Evolutionary conservation across 306 rosid species (phyloP).

Genomic region (Begonia loranthoides): DNA sequence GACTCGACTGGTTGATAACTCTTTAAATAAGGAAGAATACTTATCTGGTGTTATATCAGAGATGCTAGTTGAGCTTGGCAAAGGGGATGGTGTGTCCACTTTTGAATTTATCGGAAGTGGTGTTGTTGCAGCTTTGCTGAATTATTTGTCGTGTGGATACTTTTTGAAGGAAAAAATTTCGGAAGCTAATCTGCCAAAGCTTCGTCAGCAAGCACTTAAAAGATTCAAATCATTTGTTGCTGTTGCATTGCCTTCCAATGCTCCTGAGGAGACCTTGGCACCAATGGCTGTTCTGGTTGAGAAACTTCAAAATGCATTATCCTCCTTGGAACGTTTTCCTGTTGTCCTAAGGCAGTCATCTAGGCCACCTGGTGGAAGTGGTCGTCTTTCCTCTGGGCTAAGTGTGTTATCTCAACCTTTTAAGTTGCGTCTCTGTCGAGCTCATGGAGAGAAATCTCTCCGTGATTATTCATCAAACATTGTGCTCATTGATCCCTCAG

Average conservation of each 20-base stretch:
- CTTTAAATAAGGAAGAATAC: slow-evolving; percentile 45
- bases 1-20: slow-evolving; percentile 32
- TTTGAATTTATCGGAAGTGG: slow-evolving; percentile 99
- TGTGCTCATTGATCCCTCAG: slow-evolving; percentile 86
- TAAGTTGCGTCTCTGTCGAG: slow-evolving; percentile 89
- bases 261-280: slow-evolving; percentile 22
- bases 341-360: slow-evolving; percentile 94
- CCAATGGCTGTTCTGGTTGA: slow-evolving; percentile 82
- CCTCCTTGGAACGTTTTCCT: slow-evolving; percentile 94
- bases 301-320: slow-evolving; percentile 95
- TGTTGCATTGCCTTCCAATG: slow-evolving; percentile 61
- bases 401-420: slow-evolving; percentile 88
- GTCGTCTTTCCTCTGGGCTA: slow-evolving; percentile 89
- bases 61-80: slow-evolving; percentile 82
- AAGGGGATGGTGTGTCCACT: slow-evolving; percentile 97
- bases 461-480: slow-evolving; percentile 89
- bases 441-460: slow-evolving; percentile 84
- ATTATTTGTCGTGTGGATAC: slow-evolving; percentile 82
- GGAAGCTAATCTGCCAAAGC: slow-evolving; percentile 63
- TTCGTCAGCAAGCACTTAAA: slow-evolving; percentile 73
- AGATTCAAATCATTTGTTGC: slow-evolving; percentile 79
- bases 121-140: slow-evolving; percentile 72
- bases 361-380: slow-evolving; percentile 81
- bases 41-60: slow-evolving; percentile 64
- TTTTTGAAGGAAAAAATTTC: slow-evolving; percentile 65